Evolutionary conservation across 345 rosid genomes (phyloP), one percentile per base, ranked within the genome.

Genomic region (Aegle marmelos): DNA sequence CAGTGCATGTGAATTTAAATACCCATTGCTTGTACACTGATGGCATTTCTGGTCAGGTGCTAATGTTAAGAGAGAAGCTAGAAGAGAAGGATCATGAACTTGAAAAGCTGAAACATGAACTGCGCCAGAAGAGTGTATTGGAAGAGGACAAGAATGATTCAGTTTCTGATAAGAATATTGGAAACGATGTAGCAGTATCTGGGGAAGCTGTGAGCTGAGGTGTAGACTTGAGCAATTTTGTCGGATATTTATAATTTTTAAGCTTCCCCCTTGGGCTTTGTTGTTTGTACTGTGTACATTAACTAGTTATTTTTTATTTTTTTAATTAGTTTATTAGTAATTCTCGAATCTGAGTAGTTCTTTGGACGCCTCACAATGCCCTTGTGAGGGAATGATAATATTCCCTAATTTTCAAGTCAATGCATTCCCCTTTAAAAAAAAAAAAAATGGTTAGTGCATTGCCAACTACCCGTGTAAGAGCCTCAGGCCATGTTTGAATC

Each of bases 21-120:
- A 22, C 16, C 9, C 27, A 50, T 70, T 5, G 17, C n/a, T 27
- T 27, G 0, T 30, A 7, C 14, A 57, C 41, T 77, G 39, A 77
- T 21, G 39, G 56, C 67, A 54, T 54, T 16, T 66, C 41, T 19
- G 71, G 48, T 48, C 89, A 95, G 98, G 95, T 91, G 37, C 87
- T 87, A 33, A 79, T 91, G 39, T 80, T 95, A 86, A 92, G 88
- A 88, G 96, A 88, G 79, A 91, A 86, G 80, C 56, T 93, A 11
- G 91, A 88, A 84, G 92, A 88, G 87, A 91, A 88, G 78, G 97
- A 93, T 30, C 33, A 67, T 4, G 92, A 91, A 78, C 64, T 89
- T 17, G 73, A 82, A 60, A 88, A 67, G 78, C 79, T 86, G 76
- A 89, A 85, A 84, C 72, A 74, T 39, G 93, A 88, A 81, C 78